Evolutionary conservation across 2,329 filamentous ascomycete species (phyloP).

Genomic region (Septoria petroselini): DNA sequence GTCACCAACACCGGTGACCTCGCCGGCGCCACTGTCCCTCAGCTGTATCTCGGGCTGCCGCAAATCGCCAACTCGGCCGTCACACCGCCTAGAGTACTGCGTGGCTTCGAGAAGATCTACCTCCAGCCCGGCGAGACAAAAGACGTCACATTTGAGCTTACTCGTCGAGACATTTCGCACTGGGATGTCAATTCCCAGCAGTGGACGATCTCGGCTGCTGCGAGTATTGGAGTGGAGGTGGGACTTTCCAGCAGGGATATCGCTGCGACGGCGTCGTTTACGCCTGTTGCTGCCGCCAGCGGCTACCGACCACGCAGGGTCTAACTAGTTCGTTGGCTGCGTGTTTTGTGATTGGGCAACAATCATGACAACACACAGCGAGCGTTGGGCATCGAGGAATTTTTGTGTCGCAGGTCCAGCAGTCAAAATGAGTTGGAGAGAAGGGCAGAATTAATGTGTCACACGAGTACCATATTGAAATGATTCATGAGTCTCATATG

Average conservation of each 20-base stretch:
- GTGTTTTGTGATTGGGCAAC: not conserved
- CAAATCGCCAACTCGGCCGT: conserved; percentile 43
- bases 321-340: too few species aligned
- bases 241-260: conserved; percentile 34
- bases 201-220: conserved; percentile 10
- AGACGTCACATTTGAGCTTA: conserved; percentile 23
- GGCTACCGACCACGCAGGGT: conserved; percentile 7
- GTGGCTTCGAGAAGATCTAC: conserved; percentile 43
- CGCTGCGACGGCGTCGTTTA: conserved; percentile 18
- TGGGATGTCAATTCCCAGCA: conserved; percentile 26
- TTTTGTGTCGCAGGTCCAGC: not conserved
- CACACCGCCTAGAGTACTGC: conserved; percentile 33
- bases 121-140: conserved; percentile 27
- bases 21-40: conserved; percentile 53
- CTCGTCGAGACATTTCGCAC: conserved; percentile 24
- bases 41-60: conserved; percentile 48
- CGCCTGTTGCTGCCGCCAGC: conserved; percentile 10
- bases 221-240: conserved; percentile 21
- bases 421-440: conserved; percentile 7
- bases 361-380: conserved; percentile 2
- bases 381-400: not conserved
- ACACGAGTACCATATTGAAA: too few species aligned
- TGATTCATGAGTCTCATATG: too few species aligned
- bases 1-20: conserved; percentile 62
- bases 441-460: too few species aligned